Conservation (phyloP, 176 grass and related monocot species). For the bread wheat (Triticum aestivum) region DNA sequence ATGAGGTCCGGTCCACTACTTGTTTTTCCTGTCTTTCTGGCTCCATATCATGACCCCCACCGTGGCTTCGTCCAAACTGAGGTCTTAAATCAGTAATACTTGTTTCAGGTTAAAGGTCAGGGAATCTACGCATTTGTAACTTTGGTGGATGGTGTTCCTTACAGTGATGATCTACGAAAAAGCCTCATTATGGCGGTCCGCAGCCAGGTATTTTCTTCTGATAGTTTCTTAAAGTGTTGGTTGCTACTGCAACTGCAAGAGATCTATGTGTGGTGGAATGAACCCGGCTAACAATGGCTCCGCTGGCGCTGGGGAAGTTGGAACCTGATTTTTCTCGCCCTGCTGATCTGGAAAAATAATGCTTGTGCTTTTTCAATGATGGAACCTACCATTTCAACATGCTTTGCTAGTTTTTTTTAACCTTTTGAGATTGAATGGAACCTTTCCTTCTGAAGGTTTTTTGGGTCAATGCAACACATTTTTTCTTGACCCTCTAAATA, state of each 20-base stretch:
- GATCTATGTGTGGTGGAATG: not conserved
- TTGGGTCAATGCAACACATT: not conserved
- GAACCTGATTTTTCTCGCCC: not conserved
- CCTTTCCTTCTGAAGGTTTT: not conserved
- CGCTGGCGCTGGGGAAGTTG: not conserved
- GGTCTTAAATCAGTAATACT: not conserved
- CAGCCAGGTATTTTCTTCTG: slow-evolving; percentile 60
- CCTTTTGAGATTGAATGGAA: not conserved
- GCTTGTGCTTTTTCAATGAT: not conserved
- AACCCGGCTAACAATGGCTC: not conserved
- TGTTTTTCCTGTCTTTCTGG: not conserved
- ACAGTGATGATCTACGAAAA: slow-evolving; percentile 87
- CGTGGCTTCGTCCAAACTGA: slow-evolving; percentile 17
- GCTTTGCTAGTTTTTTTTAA: not conserved
- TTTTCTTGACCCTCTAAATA: not conserved
- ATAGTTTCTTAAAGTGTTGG: not conserved
- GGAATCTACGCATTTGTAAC: slow-evolving; percentile 97
- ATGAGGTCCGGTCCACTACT: slow-evolving; percentile 62
- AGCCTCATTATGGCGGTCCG: slow-evolving; percentile 74
- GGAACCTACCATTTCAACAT: not conserved
- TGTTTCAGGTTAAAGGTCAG: slow-evolving; percentile 89
- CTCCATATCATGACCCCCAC: not conserved
- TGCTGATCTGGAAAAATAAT: not conserved
- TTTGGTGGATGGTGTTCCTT: slow-evolving; percentile 83
- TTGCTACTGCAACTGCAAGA: not conserved